Evolutionary conservation across 2,329 filamentous ascomycete genomes (phyloP).

Genomic region (Arthrobotrys musiformis): DNA sequence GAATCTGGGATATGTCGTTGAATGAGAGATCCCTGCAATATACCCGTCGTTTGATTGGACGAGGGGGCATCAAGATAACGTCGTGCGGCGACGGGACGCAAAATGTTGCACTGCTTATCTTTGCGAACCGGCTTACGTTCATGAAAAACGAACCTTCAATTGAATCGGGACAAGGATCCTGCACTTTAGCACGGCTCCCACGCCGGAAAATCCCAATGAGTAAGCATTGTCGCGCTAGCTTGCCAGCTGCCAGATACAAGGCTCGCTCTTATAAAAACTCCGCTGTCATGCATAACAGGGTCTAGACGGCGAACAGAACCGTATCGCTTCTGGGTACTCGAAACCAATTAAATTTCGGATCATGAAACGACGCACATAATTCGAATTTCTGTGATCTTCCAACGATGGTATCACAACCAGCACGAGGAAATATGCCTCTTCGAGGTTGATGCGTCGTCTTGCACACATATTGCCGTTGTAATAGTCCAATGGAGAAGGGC

Average conservation of each 20-base stretch:
- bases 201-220: conserved; percentile 27
- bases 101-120: conserved; percentile 51
- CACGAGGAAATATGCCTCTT: conserved; percentile 43
- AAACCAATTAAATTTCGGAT: conserved; percentile 40
- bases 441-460: neutral
- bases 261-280: conserved; percentile 40
- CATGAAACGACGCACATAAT: conserved; percentile 29
- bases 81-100: conserved; percentile 49
- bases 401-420: neutral
- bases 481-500: too few species aligned
- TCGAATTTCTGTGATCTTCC: neutral
- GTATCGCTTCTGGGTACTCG: conserved; percentile 18
- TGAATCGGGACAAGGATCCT: conserved; percentile 36
- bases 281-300: conserved; percentile 54
- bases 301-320: conserved; percentile 42
- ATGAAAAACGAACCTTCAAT: conserved; percentile 41
- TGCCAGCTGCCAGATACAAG: conserved; percentile 18
- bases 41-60: conserved; percentile 26
- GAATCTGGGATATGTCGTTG: conserved; percentile 22
- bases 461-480: too few species aligned
- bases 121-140: conserved; percentile 53
- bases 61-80: conserved; percentile 32
- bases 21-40: conserved; percentile 35
- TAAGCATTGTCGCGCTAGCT: conserved; percentile 5
- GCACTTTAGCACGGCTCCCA: conserved; percentile 33